Percentiles rank a stretch among this genome's conserved stretches.
Conservation (phyloP, 176 grass and related monocot species). For the Leersia perrieri region DNA sequence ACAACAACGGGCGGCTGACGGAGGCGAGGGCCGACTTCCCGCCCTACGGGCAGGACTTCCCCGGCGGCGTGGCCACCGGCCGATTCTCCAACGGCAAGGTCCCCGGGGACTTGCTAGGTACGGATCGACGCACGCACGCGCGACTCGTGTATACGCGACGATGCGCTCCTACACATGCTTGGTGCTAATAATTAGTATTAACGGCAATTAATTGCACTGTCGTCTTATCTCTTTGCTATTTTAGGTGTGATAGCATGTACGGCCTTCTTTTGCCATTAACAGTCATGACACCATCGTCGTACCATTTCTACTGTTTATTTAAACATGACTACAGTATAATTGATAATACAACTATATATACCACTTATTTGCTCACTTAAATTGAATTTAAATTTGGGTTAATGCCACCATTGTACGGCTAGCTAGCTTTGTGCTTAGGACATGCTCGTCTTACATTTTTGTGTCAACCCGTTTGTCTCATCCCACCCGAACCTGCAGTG, state of each 20-base stretch:
- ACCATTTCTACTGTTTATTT: background rate
- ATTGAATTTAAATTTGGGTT: no score
- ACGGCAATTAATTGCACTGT: background rate
- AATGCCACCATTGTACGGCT: no score
- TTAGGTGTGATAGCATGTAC: background rate
- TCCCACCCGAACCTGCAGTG: no score
- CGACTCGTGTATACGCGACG: no score
- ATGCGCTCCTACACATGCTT: background rate
- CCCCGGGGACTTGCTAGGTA: conserved; percentile 44
- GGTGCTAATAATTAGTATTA: background rate
- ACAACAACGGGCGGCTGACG: conserved; percentile 41
- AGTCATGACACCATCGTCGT: background rate
- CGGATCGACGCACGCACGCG: background rate
- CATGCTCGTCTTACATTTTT: no score
- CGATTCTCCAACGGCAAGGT: conserved; percentile 53
- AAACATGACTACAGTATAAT: background rate
- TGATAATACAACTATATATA: no score
- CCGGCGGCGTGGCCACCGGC: conserved; percentile 32
- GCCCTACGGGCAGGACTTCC: conserved; percentile 51
- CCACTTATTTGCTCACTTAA: no score
- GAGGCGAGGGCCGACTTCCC: conserved; percentile 53
- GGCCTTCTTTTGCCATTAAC: background rate
- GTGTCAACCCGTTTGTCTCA: no score
- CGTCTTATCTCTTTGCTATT: background rate
- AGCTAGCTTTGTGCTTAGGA: no score